These are phyloP conservation scores for Neonectria hederae DNA, from an alignment of 2,329 filamentous ascomycete species.

Conservation along the genomic window DNA sequence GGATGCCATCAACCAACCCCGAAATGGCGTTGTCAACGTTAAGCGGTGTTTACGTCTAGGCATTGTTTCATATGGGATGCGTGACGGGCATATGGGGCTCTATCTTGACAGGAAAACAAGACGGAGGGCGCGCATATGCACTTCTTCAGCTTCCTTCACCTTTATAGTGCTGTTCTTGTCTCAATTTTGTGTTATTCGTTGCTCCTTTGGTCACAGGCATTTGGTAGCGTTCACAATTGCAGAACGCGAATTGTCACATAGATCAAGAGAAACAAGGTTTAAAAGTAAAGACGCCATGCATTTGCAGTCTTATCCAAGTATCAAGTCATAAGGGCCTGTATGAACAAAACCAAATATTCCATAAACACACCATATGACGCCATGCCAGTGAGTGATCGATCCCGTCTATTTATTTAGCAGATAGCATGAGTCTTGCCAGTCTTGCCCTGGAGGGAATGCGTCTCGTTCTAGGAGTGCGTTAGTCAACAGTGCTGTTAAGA, in stretches of 20 bases:
- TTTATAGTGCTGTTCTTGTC: no score
- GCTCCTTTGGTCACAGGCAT: no score
- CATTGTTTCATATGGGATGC: not conserved
- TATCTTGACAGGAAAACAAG: not conserved
- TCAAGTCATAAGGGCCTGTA: conserved; percentile 28
- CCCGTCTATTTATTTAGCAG: conserved; percentile 64
- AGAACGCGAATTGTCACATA: not conserved
- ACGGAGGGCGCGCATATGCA: no score
- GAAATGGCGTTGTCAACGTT: not conserved
- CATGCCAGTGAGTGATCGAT: conserved; percentile 24
- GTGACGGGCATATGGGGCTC: not conserved
- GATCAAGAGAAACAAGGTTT: not conserved
- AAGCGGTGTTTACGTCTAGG: not conserved
- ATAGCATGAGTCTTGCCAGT: conserved; percentile 89
- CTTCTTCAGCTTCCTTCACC: not conserved
- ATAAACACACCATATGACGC: conserved; percentile 33
- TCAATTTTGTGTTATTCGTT: no score
- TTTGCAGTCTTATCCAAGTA: conserved; percentile 23
- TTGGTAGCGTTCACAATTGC: not conserved
- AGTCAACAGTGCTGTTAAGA: not conserved
- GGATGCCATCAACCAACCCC: not conserved
- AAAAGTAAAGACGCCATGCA: conserved; percentile 15
- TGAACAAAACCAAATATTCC: conserved; percentile 22
- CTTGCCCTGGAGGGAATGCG: conserved; percentile 89
- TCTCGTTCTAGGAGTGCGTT: conserved; percentile 66